Conservation (phyloP, 176 grass and related monocot species). For the Saccharum spontaneum region DNA sequence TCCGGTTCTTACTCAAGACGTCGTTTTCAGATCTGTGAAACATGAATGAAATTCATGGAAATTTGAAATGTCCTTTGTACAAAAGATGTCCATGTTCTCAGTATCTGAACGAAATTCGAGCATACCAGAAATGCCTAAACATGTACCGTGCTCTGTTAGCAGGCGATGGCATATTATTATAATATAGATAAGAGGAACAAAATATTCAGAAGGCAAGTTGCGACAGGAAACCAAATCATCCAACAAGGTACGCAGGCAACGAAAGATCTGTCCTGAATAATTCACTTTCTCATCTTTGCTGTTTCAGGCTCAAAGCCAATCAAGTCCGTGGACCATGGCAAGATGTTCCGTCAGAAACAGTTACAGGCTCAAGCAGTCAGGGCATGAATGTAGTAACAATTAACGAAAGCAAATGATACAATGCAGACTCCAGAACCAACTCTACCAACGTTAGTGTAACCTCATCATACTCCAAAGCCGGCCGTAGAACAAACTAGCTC, state of each 20-base stretch:
- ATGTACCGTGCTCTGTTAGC: no score
- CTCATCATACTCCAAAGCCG: conserved; percentile 21
- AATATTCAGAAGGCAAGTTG: not conserved
- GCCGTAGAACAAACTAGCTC: conserved; percentile 28
- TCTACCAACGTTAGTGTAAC: not conserved
- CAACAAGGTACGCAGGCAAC: not conserved
- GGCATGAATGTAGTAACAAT: not conserved
- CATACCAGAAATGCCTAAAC: not conserved
- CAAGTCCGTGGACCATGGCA: not conserved
- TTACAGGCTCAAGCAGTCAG: not conserved
- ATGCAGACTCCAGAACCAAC: not conserved
- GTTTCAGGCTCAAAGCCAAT: not conserved
- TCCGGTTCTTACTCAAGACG: not conserved
- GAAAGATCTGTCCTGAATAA: not conserved
- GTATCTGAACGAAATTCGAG: not conserved
- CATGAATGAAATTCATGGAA: not conserved
- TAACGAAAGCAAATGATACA: not conserved
- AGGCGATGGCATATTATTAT: not conserved
- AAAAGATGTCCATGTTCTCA: not conserved
- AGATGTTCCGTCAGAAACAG: not conserved
- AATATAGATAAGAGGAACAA: not conserved
- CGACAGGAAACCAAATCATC: not conserved
- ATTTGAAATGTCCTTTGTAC: not conserved
- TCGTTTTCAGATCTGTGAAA: not conserved
- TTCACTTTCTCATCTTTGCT: not conserved